A percentile compares a stretch with the other conserved stretches of the same genome.
These are phyloP conservation scores for Fagus sylvatica DNA, from an alignment of 306 rosid genomes.

Conservation along the genomic window DNA sequence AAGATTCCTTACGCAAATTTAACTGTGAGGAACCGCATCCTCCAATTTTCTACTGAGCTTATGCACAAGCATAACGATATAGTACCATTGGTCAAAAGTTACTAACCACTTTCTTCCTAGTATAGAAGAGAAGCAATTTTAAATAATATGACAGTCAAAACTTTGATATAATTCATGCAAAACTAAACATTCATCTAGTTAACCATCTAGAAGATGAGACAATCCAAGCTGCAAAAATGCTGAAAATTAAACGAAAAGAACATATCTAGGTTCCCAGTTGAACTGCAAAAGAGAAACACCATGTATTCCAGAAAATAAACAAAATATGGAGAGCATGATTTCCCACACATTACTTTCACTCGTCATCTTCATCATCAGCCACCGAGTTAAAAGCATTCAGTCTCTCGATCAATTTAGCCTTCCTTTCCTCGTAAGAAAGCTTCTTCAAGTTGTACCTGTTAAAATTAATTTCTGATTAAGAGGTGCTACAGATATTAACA, in stretches of 20 bases:
- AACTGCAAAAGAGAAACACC: not conserved
- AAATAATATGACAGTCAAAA: not conserved
- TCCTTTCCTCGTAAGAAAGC: conserved; percentile 75
- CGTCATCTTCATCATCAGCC: conserved; percentile 40
- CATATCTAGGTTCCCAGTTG: not conserved
- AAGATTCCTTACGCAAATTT: no score
- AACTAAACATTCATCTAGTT: not conserved
- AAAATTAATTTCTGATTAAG: not conserved
- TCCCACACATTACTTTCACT: conserved; percentile 12
- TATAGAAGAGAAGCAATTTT: no score
- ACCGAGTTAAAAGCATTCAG: conserved; percentile 65
- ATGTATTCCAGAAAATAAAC: not conserved
- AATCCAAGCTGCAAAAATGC: conserved; percentile 1
- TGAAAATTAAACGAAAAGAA: not conserved
- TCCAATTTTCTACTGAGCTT: no score
- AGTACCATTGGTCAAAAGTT: no score
- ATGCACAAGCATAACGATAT: no score
- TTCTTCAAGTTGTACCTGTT: conserved; percentile 61
- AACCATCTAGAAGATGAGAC: not conserved
- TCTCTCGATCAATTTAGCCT: conserved; percentile 50
- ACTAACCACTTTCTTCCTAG: no score
- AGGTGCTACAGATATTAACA: no score
- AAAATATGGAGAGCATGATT: not conserved
- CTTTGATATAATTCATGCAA: not conserved
- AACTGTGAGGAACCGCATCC: no score